phyloP scores from a whole-genome alignment of 768 basidiomycete genomes.

The Hydnomerulius pinastri region DNA sequence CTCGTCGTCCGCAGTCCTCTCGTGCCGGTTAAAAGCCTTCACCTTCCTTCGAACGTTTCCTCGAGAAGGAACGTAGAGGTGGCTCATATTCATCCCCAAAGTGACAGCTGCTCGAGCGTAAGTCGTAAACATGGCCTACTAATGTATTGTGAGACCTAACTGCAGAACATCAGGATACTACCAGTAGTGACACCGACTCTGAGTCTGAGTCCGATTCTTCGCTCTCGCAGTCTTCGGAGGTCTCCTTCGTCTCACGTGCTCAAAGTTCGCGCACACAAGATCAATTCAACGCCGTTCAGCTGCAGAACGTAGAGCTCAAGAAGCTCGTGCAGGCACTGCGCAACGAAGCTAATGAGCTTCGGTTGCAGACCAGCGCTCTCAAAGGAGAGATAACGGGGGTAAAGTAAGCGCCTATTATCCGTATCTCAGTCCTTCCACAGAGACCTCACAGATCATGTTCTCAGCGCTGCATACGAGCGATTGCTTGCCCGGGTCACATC shows the following conservation, averaged over 20 bases:
- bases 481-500: neutral
- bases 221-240: neutral
- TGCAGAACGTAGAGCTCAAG: neutral
- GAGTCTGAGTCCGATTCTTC: neutral
- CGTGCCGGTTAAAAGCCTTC: too few relatives aligned
- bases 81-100: neutral
- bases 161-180: neutral
- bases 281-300: neutral
- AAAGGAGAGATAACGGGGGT: slow-evolving; percentile 1
- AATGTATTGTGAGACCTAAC: neutral
- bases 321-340: neutral
- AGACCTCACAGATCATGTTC: neutral
- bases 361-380: slow-evolving; percentile 1
- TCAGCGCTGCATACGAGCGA: neutral
- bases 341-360: neutral
- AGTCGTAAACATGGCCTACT: neutral
- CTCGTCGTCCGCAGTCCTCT: neutral
- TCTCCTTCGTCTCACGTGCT: neutral
- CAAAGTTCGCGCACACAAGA: neutral
- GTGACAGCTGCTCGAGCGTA: neutral
- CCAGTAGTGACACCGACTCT: neutral
- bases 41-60: too few relatives aligned
- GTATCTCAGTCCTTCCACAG: too few relatives aligned
- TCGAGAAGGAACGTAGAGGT: neutral
- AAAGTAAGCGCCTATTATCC: neutral